Evolutionary conservation across 345 rosid species (phyloP).

Genomic region (Mangifera indica): DNA sequence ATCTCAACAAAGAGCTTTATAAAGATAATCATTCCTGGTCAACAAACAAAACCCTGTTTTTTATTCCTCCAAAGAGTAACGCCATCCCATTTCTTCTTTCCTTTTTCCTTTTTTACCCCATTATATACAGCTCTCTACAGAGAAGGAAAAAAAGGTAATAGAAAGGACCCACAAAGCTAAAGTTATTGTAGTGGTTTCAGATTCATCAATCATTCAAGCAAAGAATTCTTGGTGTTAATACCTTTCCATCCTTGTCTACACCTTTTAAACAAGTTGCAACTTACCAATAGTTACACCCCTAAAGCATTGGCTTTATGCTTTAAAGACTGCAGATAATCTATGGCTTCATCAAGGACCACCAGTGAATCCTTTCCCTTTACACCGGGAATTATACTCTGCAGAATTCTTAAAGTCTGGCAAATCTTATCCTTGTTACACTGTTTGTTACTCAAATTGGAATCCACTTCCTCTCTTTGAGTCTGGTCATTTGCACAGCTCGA

Average conservation of each 20-base stretch:
- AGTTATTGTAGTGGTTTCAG: slow-evolving; percentile 32
- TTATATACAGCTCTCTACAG: slow-evolving; percentile 36
- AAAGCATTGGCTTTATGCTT: slow-evolving; percentile 48
- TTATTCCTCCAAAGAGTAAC: slow-evolving; percentile 18
- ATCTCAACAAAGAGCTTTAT: slow-evolving; percentile 28
- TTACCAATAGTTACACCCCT: slow-evolving; percentile 35
- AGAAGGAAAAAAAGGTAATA: not conserved
- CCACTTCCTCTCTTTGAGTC: slow-evolving; percentile 32
- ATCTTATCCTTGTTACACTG: slow-evolving; percentile 42
- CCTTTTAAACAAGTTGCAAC: slow-evolving; percentile 20
- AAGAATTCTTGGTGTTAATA: slow-evolving; percentile 16
- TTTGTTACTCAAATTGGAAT: slow-evolving; percentile 33
- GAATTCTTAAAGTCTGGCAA: slow-evolving; percentile 39
- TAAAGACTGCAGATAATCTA: slow-evolving; percentile 60
- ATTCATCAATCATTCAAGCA: slow-evolving; percentile 40
- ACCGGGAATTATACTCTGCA: slow-evolving; percentile 62
- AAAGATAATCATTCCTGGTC: slow-evolving; percentile 64
- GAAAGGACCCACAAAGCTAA: slow-evolving; percentile 28
- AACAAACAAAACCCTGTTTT: slow-evolving; percentile 40
- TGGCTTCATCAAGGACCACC: slow-evolving; percentile 66
- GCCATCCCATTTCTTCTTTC: slow-evolving; percentile 16
- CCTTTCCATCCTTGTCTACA: slow-evolving; percentile 21
- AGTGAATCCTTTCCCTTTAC: slow-evolving; percentile 65
- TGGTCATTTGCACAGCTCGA: slow-evolving; percentile 38
- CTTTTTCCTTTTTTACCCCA: slow-evolving; percentile 42